phyloP scores from a whole-genome alignment of 192 early-diverging fungal species.

The Linnemannia exigua region DNA sequence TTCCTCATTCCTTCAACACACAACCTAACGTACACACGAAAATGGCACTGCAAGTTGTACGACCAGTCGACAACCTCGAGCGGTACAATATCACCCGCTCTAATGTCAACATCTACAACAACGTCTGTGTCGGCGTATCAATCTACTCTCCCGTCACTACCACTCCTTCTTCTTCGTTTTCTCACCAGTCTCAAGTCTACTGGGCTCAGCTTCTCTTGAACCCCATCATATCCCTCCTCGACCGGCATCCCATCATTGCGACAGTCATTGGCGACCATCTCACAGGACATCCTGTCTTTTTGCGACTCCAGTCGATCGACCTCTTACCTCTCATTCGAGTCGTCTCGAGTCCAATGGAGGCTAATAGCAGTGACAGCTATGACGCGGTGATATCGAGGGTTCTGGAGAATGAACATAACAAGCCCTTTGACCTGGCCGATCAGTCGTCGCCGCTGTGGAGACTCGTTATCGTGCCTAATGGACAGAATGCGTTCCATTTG shows the following conservation, averaged over 20 bases:
- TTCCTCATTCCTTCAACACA: background rate
- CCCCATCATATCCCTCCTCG: conserved; percentile 17
- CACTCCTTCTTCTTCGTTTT: background rate
- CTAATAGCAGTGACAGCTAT: background rate
- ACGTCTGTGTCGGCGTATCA: conserved; percentile 24
- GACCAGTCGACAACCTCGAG: conserved; percentile 46
- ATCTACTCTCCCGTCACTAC: conserved; percentile 7
- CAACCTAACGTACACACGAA: background rate
- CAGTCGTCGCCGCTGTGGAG: conserved; percentile 34
- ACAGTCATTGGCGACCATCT: conserved; percentile 35
- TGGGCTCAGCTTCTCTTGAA: conserved; percentile 24
- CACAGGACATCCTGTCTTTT: conserved; percentile 34
- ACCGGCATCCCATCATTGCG: conserved; percentile 19
- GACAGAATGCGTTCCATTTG: conserved; percentile 15
- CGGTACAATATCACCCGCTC: conserved; percentile 48
- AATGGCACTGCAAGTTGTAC: conserved; percentile 24
- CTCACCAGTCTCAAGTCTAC: conserved; percentile 8
- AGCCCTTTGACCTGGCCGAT: conserved; percentile 33
- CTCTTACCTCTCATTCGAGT: conserved; percentile 11
- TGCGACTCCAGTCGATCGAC: conserved; percentile 19
- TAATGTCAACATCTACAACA: conserved; percentile 52
- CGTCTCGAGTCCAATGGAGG: background rate
- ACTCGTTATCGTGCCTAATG: conserved; percentile 15
- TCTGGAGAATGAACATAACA: conserved; percentile 46
- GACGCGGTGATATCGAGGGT: background rate